A percentile compares a stretch with the other conserved stretches of the same genome.
Conservation (phyloP, 2,329 filamentous ascomycete species). For the Fusarium haematococcum region DNA sequence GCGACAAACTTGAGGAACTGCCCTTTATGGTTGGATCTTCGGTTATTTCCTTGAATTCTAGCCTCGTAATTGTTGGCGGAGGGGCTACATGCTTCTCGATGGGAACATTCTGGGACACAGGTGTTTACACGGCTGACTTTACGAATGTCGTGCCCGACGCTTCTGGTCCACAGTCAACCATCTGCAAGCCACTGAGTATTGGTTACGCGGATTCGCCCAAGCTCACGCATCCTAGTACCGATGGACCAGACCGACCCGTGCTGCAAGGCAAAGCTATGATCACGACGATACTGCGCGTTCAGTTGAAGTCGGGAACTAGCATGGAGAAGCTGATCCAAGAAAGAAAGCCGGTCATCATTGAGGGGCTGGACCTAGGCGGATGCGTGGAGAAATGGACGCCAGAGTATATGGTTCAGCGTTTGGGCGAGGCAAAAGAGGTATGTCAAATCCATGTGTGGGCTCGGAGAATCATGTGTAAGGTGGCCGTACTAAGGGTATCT, state of each 20-base stretch:
- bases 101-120: constrained; percentile 84
- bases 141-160: constrained; percentile 3
- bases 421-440: constrained; percentile 73
- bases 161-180: background rate
- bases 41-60: constrained; percentile 59
- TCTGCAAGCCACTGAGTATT: constrained; percentile 9
- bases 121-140: constrained; percentile 59
- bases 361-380: constrained; percentile 72
- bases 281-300: constrained; percentile 62
- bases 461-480: background rate
- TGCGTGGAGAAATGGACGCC: constrained; percentile 77
- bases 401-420: constrained; percentile 72
- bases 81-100: constrained; percentile 93
- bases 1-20: constrained; percentile 11
- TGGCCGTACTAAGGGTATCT: constrained; percentile 8
- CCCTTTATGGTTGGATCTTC: constrained; percentile 81
- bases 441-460: background rate
- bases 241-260: background rate
- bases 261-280: constrained; percentile 28
- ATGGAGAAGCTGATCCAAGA: constrained; percentile 71
- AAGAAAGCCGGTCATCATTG: constrained; percentile 70
- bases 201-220: constrained; percentile 46
- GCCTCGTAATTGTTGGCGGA: constrained; percentile 77
- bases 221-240: constrained; percentile 29
- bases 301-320: constrained; percentile 62